Evolutionary conservation across 768 basidiomycete species (phyloP).

Genomic region (Russula brevipes): DNA sequence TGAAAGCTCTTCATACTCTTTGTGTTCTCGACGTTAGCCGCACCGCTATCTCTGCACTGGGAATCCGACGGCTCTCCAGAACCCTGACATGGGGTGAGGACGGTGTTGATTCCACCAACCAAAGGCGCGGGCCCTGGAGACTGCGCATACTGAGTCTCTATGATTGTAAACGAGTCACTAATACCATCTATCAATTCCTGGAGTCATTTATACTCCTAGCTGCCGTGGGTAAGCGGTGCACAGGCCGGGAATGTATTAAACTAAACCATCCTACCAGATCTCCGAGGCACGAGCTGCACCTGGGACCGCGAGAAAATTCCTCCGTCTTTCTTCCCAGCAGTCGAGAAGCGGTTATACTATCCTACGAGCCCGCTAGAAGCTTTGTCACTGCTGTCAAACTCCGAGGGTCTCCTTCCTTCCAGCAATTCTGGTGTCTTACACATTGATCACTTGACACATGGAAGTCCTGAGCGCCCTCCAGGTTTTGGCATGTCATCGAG

Average conservation of each 20-base stretch:
- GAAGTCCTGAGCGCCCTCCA: not conserved
- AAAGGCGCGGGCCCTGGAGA: conserved; percentile 26
- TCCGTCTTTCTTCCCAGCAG: conserved; percentile 17
- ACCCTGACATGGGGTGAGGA: conserved; percentile 40
- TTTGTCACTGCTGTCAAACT: conserved; percentile 10
- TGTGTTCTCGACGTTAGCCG: conserved; percentile 59
- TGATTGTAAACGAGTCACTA: conserved; percentile 17
- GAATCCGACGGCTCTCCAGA: conserved; percentile 47
- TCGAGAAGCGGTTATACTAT: conserved; percentile 18
- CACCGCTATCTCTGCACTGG: conserved; percentile 48
- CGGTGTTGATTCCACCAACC: conserved; percentile 24
- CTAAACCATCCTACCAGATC: conserved; percentile 14
- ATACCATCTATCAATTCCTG: conserved; percentile 18
- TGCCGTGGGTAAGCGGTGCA: conserved; percentile 20
- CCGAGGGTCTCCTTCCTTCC: conserved; percentile 16
- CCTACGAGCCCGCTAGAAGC: conserved; percentile 19
- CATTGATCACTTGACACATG: conserved; percentile 20
- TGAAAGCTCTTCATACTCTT: conserved; percentile 51
- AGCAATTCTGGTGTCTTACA: conserved; percentile 14
- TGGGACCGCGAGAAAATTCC: conserved; percentile 15
- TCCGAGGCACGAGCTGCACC: conserved; percentile 23
- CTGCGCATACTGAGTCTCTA: conserved; percentile 25
- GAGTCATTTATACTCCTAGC: conserved; percentile 21
- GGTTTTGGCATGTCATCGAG: not conserved
- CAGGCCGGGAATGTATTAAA: not conserved